A percentile compares a stretch with the other conserved stretches of the same genome.
These are phyloP conservation scores for Amyloporia xantha DNA, from an alignment of 768 basidiomycete species.

Conservation along the genomic window DNA sequence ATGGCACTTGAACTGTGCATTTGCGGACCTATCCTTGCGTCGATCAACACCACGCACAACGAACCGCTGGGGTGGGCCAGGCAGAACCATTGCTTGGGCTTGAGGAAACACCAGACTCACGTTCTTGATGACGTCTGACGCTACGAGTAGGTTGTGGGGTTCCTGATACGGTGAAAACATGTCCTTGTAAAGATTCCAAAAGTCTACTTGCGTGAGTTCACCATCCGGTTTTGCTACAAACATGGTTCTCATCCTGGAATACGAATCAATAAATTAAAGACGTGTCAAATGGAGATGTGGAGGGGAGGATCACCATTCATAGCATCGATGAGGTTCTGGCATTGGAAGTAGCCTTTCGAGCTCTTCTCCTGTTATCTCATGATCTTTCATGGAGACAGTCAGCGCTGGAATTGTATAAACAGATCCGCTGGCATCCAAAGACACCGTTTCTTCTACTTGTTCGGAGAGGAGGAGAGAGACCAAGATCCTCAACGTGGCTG, in stretches of 20 bases:
- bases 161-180: slow-evolving; percentile 60
- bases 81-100: slow-evolving; percentile 82
- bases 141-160: slow-evolving; percentile 59
- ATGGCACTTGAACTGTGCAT: slow-evolving; percentile 66
- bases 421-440: slow-evolving; percentile 53
- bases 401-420: slow-evolving; percentile 52
- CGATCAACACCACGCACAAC: slow-evolving; percentile 83
- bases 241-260: slow-evolving; percentile 76
- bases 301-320: slow-evolving; percentile 53
- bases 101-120: slow-evolving; percentile 80
- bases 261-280: slow-evolving; percentile 1
- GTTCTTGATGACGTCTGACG: slow-evolving; percentile 93
- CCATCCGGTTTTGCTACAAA: slow-evolving; percentile 71
- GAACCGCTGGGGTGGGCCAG: slow-evolving; percentile 66
- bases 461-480: slow-evolving; percentile 63
- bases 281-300: neutral
- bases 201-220: slow-evolving; percentile 88
- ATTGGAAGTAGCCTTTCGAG: slow-evolving; percentile 49
- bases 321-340: slow-evolving; percentile 74
- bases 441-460: slow-evolving; percentile 63
- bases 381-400: slow-evolving; percentile 41
- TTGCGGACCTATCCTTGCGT: slow-evolving; percentile 48
- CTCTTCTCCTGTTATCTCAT: slow-evolving; percentile 68
- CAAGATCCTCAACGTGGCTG: slow-evolving; percentile 60
- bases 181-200: slow-evolving; percentile 92